Evolutionary conservation across 1,284 basidiomycete species (phyloP).

Genomic region (Leccinum solheimii): DNA sequence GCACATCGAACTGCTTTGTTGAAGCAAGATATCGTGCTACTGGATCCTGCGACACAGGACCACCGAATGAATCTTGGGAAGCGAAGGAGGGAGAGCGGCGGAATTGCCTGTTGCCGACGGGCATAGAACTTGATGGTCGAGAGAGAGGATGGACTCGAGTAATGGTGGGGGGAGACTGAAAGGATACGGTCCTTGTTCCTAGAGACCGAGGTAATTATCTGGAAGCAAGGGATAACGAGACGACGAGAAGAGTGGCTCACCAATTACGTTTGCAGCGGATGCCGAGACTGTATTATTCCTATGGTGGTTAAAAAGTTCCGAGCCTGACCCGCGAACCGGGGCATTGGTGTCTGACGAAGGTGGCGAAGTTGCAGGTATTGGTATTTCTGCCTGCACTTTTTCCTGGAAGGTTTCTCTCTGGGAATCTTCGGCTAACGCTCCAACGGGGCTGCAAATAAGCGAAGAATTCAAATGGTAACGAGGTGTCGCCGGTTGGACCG

Average conservation of each 20-base stretch:
- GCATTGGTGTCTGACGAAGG: constrained; percentile 6
- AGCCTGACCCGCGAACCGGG: constrained; percentile 18
- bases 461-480: constrained; percentile 58
- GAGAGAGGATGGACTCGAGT: constrained; percentile 11
- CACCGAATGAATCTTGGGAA: constrained; percentile 65
- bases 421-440: constrained; percentile 38
- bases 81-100: constrained; percentile 40
- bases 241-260: constrained; percentile 31
- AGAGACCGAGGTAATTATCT: constrained; percentile 28
- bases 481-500: constrained; percentile 29
- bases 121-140: constrained; percentile 27
- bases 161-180: constrained; percentile 29
- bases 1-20: constrained; percentile 54
- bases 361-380: constrained; percentile 8
- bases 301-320: constrained; percentile 29
- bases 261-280: constrained; percentile 30
- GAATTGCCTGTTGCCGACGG: constrained; percentile 17
- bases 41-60: constrained; percentile 46
- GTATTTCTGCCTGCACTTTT: constrained; percentile 5
- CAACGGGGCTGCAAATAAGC: constrained; percentile 40
- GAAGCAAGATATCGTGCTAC: constrained; percentile 47
- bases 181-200: constrained; percentile 33
- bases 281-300: constrained; percentile 29
- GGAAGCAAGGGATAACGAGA: constrained; percentile 21
- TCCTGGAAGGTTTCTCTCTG: constrained; percentile 49